A percentile compares a stretch with the other conserved stretches of the same genome.
Conservation (phyloP, 163 green algal genomes). For the Coccomyxa subellipsoidea region DNA sequence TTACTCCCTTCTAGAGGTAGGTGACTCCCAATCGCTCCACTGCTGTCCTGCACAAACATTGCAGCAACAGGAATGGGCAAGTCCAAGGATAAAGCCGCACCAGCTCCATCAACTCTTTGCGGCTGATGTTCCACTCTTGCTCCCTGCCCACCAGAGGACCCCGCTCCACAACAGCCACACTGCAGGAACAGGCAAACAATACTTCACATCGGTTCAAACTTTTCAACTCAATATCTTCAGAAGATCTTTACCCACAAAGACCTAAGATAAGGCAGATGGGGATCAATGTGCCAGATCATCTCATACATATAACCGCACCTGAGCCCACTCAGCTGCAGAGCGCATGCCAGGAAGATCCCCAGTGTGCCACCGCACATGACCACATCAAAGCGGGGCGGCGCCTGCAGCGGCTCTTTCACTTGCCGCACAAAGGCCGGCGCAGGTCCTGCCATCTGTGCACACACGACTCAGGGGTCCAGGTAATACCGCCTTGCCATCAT, state of each 20-base stretch:
- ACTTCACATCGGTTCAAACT: too few species aligned
- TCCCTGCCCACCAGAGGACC: slow-evolving; percentile 29
- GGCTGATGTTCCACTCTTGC: slow-evolving; percentile 91
- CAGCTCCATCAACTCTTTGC: slow-evolving; percentile 61
- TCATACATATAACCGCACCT: too few species aligned
- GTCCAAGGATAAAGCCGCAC: too few species aligned
- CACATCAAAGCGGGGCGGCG: slow-evolving; percentile 66
- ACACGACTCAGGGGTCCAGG: background rate
- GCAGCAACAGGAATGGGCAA: too few species aligned
- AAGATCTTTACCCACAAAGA: background rate
- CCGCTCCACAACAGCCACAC: slow-evolving; percentile 44
- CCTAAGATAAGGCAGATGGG: too few species aligned
- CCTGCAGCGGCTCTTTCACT: background rate
- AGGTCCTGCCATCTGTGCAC: slow-evolving; percentile 14
- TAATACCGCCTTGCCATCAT: too few species aligned
- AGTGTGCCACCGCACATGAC: slow-evolving; percentile 88
- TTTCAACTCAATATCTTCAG: background rate
- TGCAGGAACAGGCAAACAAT: too few species aligned
- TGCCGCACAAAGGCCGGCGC: slow-evolving; percentile 43
- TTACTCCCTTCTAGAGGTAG: too few species aligned
- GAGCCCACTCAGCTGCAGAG: slow-evolving; percentile 40
- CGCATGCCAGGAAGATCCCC: slow-evolving; percentile 75
- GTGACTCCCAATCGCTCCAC: too few species aligned
- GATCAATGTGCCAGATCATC: too few species aligned
- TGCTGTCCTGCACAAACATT: too few species aligned